phyloP scores from a whole-genome alignment of 768 basidiomycete species.

The Dentipellis fragilis region DNA sequence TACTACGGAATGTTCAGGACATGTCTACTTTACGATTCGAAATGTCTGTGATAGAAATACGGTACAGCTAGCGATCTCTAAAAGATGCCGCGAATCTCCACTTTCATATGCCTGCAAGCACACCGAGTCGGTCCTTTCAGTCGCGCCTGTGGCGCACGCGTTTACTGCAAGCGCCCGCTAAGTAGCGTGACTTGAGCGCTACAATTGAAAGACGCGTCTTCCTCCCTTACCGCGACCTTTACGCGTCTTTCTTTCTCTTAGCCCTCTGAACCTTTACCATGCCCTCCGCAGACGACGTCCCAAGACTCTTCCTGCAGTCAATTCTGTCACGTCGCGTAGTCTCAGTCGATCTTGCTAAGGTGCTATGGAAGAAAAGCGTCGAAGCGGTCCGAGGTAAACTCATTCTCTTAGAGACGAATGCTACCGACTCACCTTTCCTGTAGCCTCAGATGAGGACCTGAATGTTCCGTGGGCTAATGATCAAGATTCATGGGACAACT shows the following conservation, averaged over 20 bases:
- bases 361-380: slow-evolving; percentile 59
- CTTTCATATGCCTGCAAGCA: background rate
- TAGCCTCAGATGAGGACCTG: slow-evolving; percentile 46
- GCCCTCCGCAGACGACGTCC: slow-evolving; percentile 52
- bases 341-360: slow-evolving; percentile 51
- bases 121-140: background rate
- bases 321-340: slow-evolving; percentile 62
- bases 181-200: background rate
- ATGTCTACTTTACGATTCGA: background rate
- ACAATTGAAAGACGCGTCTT: background rate
- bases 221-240: background rate
- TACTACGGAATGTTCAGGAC: background rate
- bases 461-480: slow-evolving; percentile 32
- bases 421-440: background rate
- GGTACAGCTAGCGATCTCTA: background rate
- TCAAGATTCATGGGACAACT: slow-evolving; percentile 45
- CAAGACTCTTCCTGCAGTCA: slow-evolving; percentile 71
- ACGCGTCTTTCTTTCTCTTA: background rate
- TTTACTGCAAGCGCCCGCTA: background rate
- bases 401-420: background rate
- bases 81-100: background rate
- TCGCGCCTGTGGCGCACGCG: background rate
- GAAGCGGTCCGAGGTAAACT: slow-evolving; percentile 54
- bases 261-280: slow-evolving; percentile 19
- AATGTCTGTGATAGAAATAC: background rate